Percentiles rank a stretch among this genome's conserved stretches.
Conservation (phyloP, 352 stramenopile genomes). For the Phytophthora melonis region DNA sequence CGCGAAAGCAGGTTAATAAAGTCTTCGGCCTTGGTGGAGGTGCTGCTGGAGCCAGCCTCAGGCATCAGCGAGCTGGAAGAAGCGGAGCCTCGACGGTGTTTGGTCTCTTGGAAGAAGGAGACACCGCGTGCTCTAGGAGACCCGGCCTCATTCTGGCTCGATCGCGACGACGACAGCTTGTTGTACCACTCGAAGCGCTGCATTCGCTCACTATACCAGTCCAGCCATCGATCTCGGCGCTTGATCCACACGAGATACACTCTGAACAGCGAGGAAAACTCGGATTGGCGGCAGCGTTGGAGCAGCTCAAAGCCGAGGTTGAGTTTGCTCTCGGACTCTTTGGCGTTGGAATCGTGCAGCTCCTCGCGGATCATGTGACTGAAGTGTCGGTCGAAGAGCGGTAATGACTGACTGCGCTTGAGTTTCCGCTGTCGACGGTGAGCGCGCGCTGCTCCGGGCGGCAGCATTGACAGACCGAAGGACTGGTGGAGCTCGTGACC, state of each 20-base stretch:
- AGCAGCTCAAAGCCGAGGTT: slow-evolving; percentile 66
- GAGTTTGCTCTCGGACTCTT: slow-evolving; percentile 65
- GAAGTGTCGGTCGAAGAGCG: slow-evolving; percentile 72
- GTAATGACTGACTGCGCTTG: slow-evolving; percentile 70
- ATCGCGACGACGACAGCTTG: slow-evolving; percentile 16
- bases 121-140: background rate
- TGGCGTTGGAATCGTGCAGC: slow-evolving; percentile 67
- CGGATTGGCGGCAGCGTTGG: slow-evolving; percentile 57
- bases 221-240: slow-evolving; percentile 16
- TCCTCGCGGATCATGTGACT: slow-evolving; percentile 61
- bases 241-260: slow-evolving; percentile 60
- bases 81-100: background rate
- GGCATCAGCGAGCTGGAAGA: slow-evolving; percentile 15
- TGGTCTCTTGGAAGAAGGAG: slow-evolving; percentile 20
- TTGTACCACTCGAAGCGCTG: slow-evolving; percentile 16
- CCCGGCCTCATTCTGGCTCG: background rate
- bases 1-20: slow-evolving; percentile 64
- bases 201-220: slow-evolving; percentile 12
- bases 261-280: slow-evolving; percentile 66
- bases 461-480: slow-evolving; percentile 5
- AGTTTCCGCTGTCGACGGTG: slow-evolving; percentile 49
- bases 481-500: slow-evolving; percentile 31
- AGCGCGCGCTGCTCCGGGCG: slow-evolving; percentile 20
- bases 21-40: slow-evolving; percentile 46
- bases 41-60: slow-evolving; percentile 4